Evolutionary conservation across 2,329 filamentous ascomycete genomes (phyloP).

Genomic region (Fusarium domesticum): DNA sequence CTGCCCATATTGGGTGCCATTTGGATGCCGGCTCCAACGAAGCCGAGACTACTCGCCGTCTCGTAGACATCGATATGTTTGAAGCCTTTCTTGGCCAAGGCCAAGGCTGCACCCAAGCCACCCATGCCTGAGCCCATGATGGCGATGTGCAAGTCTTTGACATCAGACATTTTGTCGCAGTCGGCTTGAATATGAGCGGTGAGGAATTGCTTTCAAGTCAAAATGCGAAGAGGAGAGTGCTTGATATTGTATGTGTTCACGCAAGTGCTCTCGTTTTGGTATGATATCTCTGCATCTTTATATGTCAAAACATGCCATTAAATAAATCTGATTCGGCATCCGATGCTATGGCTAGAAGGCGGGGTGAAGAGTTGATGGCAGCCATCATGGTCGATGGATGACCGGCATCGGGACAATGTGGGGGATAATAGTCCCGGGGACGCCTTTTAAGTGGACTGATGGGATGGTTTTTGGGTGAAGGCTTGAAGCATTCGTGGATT

Average conservation of each 20-base stretch:
- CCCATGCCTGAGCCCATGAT: constrained; percentile 36
- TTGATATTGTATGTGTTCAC: too few relatives aligned
- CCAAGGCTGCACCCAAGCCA: constrained; percentile 40
- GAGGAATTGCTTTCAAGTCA: too few relatives aligned
- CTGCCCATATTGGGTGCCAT: constrained; percentile 78
- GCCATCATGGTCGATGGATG: background rate
- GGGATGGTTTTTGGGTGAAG: background rate
- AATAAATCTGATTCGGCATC: background rate
- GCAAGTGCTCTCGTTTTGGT: too few relatives aligned
- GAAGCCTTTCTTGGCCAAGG: constrained; percentile 32
- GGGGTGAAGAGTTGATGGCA: background rate
- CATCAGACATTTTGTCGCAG: constrained; percentile 12
- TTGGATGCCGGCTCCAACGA: constrained; percentile 79
- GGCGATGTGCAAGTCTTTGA: constrained; percentile 22
- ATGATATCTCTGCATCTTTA: background rate
- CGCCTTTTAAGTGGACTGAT: background rate
- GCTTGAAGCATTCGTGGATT: background rate
- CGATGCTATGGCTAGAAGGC: background rate
- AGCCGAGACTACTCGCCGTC: constrained; percentile 21
- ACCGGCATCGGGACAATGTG: background rate
- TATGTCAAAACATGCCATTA: background rate
- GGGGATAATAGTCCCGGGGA: background rate
- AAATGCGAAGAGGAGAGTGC: too few relatives aligned
- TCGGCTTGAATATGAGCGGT: background rate
- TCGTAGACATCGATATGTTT: constrained; percentile 29